These are phyloP conservation scores for Solanum medicagineum DNA, from an alignment of 257 asterid species.

Conservation along the genomic window DNA sequence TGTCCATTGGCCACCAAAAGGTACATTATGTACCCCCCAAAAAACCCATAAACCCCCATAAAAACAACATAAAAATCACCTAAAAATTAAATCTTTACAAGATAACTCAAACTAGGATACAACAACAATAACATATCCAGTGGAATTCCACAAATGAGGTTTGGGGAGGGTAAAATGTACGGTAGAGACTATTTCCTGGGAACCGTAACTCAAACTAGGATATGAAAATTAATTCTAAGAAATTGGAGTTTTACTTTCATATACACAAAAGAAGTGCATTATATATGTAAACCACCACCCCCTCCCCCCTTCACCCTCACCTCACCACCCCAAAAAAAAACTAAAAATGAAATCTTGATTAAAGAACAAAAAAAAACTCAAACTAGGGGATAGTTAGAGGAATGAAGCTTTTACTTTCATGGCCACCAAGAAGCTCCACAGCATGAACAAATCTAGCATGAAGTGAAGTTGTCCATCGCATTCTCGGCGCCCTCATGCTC, in stretches of 20 bases:
- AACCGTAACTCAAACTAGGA: background rate
- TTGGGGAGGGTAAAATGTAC: too few species aligned
- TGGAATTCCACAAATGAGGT: too few species aligned
- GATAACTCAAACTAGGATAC: background rate
- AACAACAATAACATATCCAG: too few species aligned
- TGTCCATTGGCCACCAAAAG: background rate
- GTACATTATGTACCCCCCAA: background rate
- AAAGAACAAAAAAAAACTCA: background rate
- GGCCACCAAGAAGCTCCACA: conserved; percentile 97
- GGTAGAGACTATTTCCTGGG: too few species aligned
- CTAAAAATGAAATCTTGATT: background rate
- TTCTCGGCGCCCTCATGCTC: conserved; percentile 86
- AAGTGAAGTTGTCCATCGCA: conserved; percentile 92
- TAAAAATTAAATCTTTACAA: background rate
- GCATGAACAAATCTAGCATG: conserved; percentile 94
- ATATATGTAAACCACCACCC: background rate
- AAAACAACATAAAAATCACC: background rate
- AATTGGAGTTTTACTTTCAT: conserved; percentile 38
- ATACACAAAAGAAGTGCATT: conserved; percentile 63
- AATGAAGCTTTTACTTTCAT: conserved; percentile 53
- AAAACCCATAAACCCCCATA: background rate
- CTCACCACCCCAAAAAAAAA: too few species aligned
- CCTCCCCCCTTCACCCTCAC: too few species aligned
- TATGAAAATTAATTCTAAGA: background rate
- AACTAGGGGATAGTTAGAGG: background rate